A percentile compares a stretch with the other conserved stretches of the same genome.
Conservation (phyloP, 345 rosid species). For the Xanthoceras sorbifolium region DNA sequence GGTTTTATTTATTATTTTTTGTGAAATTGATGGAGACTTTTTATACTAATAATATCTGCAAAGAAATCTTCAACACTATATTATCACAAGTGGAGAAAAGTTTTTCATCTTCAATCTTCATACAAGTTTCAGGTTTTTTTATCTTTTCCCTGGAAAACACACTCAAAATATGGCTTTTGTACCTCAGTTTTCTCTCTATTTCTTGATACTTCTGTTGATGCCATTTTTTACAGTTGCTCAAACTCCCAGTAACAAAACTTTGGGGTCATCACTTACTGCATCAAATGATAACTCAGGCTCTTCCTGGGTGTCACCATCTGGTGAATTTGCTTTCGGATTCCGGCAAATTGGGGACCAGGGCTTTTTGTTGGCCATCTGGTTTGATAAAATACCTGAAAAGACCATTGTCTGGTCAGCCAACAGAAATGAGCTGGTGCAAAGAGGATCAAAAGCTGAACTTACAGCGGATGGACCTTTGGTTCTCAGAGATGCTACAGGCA, state of each 20-base stretch:
- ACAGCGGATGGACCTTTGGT: conserved; percentile 20
- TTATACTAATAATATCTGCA: background rate
- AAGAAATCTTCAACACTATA: background rate
- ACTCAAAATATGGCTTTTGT: background rate
- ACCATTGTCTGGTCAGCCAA: conserved; percentile 46
- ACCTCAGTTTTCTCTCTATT: background rate
- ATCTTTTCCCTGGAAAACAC: background rate
- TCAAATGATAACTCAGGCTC: background rate
- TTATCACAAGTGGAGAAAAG: background rate
- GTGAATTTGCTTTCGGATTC: conserved; percentile 48
- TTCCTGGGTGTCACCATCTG: conserved; percentile 30
- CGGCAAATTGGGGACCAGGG: background rate
- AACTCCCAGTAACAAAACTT: background rate
- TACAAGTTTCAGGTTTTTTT: background rate
- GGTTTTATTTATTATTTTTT: no score
- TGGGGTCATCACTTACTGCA: background rate
- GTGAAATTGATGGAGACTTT: no score
- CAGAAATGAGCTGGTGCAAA: conserved; percentile 22
- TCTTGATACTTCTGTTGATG: background rate
- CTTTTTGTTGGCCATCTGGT: conserved; percentile 42
- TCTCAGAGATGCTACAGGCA: conserved; percentile 20
- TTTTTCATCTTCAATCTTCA: background rate
- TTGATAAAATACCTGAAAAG: conserved; percentile 35
- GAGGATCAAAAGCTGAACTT: conserved; percentile 32
- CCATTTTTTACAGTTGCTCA: conserved; percentile 2